phyloP scores from a whole-genome alignment of 371 early-diverging fungal genomes.

The Furculomyces boomerangus region DNA sequence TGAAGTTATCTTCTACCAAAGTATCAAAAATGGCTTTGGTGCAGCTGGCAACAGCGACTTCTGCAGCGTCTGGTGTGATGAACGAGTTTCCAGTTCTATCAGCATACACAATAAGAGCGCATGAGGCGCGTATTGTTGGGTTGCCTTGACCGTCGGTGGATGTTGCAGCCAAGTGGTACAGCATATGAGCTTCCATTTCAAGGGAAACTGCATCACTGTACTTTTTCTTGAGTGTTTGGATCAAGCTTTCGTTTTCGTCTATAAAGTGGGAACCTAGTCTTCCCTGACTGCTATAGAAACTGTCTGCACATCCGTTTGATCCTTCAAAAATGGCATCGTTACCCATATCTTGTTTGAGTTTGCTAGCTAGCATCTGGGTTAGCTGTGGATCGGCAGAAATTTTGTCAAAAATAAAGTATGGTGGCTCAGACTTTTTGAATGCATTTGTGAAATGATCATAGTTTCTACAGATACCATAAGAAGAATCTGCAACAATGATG shows the following conservation, averaged over 20 bases:
- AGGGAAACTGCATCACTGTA: slow-evolving; percentile 47
- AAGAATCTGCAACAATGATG: slow-evolving; percentile 51
- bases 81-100: slow-evolving; percentile 53
- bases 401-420: slow-evolving; percentile 46
- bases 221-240: slow-evolving; percentile 25
- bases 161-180: slow-evolving; percentile 57
- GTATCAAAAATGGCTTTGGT: slow-evolving; percentile 62
- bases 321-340: slow-evolving; percentile 46
- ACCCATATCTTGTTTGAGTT: slow-evolving; percentile 19
- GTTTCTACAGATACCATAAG: slow-evolving; percentile 59
- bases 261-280: slow-evolving; percentile 52
- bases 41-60: slow-evolving; percentile 34
- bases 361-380: slow-evolving; percentile 23
- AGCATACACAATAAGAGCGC: slow-evolving; percentile 72
- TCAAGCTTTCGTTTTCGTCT: slow-evolving; percentile 53
- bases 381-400: slow-evolving; percentile 42
- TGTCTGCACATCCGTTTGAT: slow-evolving; percentile 67
- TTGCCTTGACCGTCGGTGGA: slow-evolving; percentile 6
- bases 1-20: slow-evolving; percentile 28
- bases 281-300: slow-evolving; percentile 85
- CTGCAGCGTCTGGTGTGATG: slow-evolving; percentile 44
- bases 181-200: slow-evolving; percentile 84
- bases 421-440: slow-evolving; percentile 16
- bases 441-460: slow-evolving; percentile 45
- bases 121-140: slow-evolving; percentile 48